Base-by-base conservation (phyloP, 1,139 yeast genomes). In the Candida albicans region DNA sequence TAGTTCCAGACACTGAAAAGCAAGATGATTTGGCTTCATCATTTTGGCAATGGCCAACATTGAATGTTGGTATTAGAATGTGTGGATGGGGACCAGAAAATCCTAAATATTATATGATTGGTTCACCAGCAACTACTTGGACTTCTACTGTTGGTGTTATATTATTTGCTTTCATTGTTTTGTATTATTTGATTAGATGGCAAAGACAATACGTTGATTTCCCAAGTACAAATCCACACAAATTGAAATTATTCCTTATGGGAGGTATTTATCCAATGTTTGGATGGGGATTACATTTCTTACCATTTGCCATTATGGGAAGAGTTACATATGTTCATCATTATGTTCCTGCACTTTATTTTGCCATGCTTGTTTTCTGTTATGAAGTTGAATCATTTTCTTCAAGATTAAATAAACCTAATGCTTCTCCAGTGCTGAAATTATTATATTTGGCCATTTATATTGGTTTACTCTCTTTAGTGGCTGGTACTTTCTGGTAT, bases 21-120 rank as follows among this genome's bases (percentile, higher is more conserved):
- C 83, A 80, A 56, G 99, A 95, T 62, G 91, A 85, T 55, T 78
- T 95, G 56, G 95, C 98, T 1, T 89, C 97, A 13, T 64, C 81
- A 40, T 93, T 93, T 56, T 95, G 99, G 99, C 93, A 95, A 77
- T 95, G 99, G 99, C 99, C 99, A 46, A 80, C 93, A 30, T 78
- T 91, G 58, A 77, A 88, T 65, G 87, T 83, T 45, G 99, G 99
- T 62, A 82, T 95, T 56, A 86, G 99, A 70, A 79, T 95, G 74
- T 91, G 98, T 70, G 89, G 95, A 39, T 95, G 99, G 99, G 84
- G 83, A 48, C 82, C 81, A 52, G 88, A 84, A 28, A 80, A 75
- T 56, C 77, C 82, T 56, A 89, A 90, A 66, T 95, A 91, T 70
- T 93, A 80, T 71, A 74, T 95, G 68, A 78, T 95, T 53, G 98